Base-by-base conservation (phyloP, 208 protist species). In the Trypanosoma scelopori region DNA sequence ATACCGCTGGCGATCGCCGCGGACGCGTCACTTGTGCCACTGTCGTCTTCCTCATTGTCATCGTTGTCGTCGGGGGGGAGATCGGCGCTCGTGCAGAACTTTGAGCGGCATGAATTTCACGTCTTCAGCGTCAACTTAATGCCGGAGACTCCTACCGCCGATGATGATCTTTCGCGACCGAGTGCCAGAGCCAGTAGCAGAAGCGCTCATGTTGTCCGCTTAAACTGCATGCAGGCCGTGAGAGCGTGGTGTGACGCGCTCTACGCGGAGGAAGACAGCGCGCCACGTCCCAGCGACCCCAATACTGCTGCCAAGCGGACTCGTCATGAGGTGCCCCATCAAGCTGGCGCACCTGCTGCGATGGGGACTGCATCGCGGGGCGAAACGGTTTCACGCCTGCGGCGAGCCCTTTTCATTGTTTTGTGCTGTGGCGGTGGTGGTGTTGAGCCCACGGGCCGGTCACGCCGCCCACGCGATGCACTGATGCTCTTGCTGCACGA, bases 1-100 rank as follows among this genome's bases (percentile, higher is more conserved):
- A 83, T 87, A 18, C 86, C 86, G 0, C 78, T 92, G 7, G 86
- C 76, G 15, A 87, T 92, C 57, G 86, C 74, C 3, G 70, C 75
- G 28, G 59, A 79, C 27, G 41, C 55, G 11, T 62, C 66, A 0
- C 72, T 85, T 49, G 27, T 85, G 16, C 81, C 82, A 27, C 55
- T 76, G 16, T 65, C 73, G 22, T 79, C 9, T 9, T 11, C 32
- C 32, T 37, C 32, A 9, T 37, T 9, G 5, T 37, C 32, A 37
- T 37, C 32, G 1, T 61, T 62, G 1, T 37, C 32, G 1, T 61
- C 66, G 1, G 72, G 68, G 39, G 82, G 73, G 18, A 66, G 78
- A 35, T 59, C 71, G 0, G 69, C 77, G 22, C 74, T 92, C 37
- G 45, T 76, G 48, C 46, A 77, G 6, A 78, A 81, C 55, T 92